Base-by-base conservation (phyloP, 1,284 basidiomycete genomes). In the Melampsora abietis-canadensis region DNA sequence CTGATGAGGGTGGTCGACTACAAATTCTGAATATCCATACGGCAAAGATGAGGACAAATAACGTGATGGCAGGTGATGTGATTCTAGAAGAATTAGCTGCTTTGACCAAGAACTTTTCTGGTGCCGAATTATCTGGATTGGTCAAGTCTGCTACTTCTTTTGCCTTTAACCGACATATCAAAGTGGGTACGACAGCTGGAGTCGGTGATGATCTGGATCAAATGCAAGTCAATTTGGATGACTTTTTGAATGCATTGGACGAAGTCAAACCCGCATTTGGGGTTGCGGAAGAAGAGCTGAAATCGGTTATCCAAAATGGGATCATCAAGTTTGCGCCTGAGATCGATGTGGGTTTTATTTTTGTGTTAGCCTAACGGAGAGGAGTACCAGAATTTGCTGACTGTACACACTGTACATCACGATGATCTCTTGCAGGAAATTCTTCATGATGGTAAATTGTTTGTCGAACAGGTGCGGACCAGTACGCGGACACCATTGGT, bases 81-180 rank as follows among this genome's bases (percentile, higher is more conserved):
- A 87, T 94, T 82, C 83, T 99, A 15, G 81, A 82, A 5, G 93
- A 98, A 82, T 87, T 99, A 24, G 92, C 96, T 0, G 82, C 85
- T 12, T 78, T 88, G 61, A 98, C 95, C 66, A 99, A 98, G 86
- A 98, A 98, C 85, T 99, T 98, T 81, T 93, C 91, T 4, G 96
- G 96, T 77, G 96, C 96, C 17, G 96, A 99, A 84, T 92, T 99
- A 77, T 88, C 88, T 69, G 96, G 96, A 81, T 85, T 99, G 68
- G 91, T 98, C 81, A 98, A 98, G 86, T 95, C 92, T 79, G 96
- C 95, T 40, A 95, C 96, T 0, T 92, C 90, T 86, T 99, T 96
- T 81, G 95, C 96, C 17, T 96, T 98, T 85, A 96, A 93, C 80
- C 86, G 95, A 68, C 95, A 98, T 82, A 93, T 98, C 80, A 98